phyloP scores from a whole-genome alignment of 345 rosid species.

The Excoecaria agallocha region DNA sequence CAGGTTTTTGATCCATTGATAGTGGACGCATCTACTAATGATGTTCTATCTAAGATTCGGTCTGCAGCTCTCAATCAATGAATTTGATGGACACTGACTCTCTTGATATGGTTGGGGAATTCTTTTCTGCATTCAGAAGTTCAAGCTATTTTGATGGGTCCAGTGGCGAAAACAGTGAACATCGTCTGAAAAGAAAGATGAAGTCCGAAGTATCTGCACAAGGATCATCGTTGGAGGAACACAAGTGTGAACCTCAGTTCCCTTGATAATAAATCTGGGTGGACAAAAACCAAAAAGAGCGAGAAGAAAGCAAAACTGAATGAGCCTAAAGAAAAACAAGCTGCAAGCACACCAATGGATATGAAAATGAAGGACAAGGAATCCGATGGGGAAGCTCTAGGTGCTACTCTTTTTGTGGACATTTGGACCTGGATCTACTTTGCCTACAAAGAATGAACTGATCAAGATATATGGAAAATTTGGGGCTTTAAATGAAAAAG shows the following conservation, averaged over 20 bases:
- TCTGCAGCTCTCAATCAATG: conserved; percentile 48
- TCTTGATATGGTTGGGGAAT: conserved; percentile 45
- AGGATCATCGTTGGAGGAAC: conserved; percentile 18
- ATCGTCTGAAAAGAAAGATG: conserved; percentile 36
- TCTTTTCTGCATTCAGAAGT: conserved; percentile 61
- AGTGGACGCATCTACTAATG: conserved; percentile 44
- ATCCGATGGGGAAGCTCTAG: conserved; percentile 24
- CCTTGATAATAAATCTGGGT: conserved; percentile 19
- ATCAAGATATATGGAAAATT: conserved; percentile 45
- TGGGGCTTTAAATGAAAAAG: conserved; percentile 51
- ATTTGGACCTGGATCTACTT: conserved; percentile 57
- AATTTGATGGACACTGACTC: conserved; percentile 33
- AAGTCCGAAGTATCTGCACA: conserved; percentile 31
- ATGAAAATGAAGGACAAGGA: conserved; percentile 21
- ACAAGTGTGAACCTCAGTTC: conserved; percentile 25
- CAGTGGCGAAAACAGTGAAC: conserved; percentile 29
- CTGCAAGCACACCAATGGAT: conserved; percentile 12
- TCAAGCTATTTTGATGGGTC: conserved; percentile 45
- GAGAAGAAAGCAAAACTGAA: conserved; percentile 24
- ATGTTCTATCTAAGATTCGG: conserved; percentile 46
- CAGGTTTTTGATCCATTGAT: conserved; percentile 36
- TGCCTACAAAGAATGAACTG: conserved; percentile 65
- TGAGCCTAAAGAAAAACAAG: conserved; percentile 23
- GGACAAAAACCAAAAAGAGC: conserved; percentile 26
- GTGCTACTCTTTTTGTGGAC: conserved; percentile 49